A percentile compares a stretch with the other conserved stretches of the same genome.
These are phyloP conservation scores for Paecilomyces variotii DNA, from an alignment of 2,329 filamentous ascomycete genomes.

Conservation along the genomic window DNA sequence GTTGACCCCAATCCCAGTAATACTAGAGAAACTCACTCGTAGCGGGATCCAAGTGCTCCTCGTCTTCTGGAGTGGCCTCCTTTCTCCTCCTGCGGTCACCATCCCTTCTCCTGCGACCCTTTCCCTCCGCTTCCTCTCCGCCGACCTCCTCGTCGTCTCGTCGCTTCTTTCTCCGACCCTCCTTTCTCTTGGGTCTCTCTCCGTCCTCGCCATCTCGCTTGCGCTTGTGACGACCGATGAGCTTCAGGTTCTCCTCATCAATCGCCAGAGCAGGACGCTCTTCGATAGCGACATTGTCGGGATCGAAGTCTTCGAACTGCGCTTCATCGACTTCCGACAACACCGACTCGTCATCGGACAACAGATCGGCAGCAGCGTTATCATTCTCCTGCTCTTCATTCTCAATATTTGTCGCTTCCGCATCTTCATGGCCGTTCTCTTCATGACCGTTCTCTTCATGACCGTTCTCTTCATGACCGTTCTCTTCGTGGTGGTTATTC, in stretches of 20 bases:
- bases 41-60: constrained; percentile 73
- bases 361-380: constrained; percentile 33
- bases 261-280: constrained; percentile 51
- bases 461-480: constrained; percentile 4
- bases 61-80: constrained; percentile 54
- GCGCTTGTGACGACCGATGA: constrained; percentile 56
- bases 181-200: constrained; percentile 61
- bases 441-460: constrained; percentile 4
- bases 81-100: constrained; percentile 41
- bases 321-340: constrained; percentile 59
- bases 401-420: constrained; percentile 8
- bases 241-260: constrained; percentile 53
- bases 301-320: constrained; percentile 58
- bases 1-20: not conserved
- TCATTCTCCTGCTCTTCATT: constrained; percentile 14
- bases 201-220: constrained; percentile 57
- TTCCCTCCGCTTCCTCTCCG: constrained; percentile 46
- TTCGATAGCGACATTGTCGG: constrained; percentile 52
- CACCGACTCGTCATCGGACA: constrained; percentile 54
- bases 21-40: constrained; percentile 52
- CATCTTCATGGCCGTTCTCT: constrained; percentile 13
- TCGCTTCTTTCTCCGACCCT: constrained; percentile 48
- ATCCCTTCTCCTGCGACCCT: constrained; percentile 44
- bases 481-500: constrained; percentile 1
- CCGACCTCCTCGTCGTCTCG: constrained; percentile 53